Evolutionary conservation across 345 rosid species (phyloP), one percentile per base, ranked within the genome.

Genomic region (Linum usitatissimum): DNA sequence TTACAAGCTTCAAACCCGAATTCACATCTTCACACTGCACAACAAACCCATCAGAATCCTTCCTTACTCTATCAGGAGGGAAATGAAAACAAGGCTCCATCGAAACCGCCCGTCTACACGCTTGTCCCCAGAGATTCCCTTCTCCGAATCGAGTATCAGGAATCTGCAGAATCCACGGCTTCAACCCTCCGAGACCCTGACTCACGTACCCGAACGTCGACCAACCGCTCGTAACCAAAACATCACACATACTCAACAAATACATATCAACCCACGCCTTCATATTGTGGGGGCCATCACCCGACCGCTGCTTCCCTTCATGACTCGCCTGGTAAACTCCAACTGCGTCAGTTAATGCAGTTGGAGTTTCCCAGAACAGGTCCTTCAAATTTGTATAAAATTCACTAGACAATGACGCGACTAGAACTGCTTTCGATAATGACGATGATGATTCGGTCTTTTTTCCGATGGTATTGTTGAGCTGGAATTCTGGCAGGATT

Each of bases 121-220:
- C 39, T 7, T 53, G 54, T n/a, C 59, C 28, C 13, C 59, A 18
- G 38, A n/a, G n/a, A n/a, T n/a, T n/a, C n/a, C n/a, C n/a, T n/a
- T n/a, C n/a, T n/a, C n/a, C n/a, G n/a, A 3, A 30, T 53, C 30
- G 18, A 1, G 48, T 38, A n/a, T 63, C 54, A 9, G 68, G 68
- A 63, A 31, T 28, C 15, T 66, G 18, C 1, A 66, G 70, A 38
- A 71, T 62, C 75, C 75, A 62, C 14, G 75, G 69, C 49, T 18
- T 70, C n/a, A n/a, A n/a, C n/a, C 48, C 74, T 55, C 74, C 70
- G 4, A 70, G 67, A 8, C 74, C 74, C 48, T 70, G 74, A 55
- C 69, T 69, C 12, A 70, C 59, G 19, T 70, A 70, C 17, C 74
- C 69, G 34, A 70, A 70, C 21, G 74, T 70, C 13, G 74, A 70